These are phyloP conservation scores for Elsinoe fawcettii DNA, from an alignment of 2,329 filamentous ascomycete species.

Conservation along the genomic window DNA sequence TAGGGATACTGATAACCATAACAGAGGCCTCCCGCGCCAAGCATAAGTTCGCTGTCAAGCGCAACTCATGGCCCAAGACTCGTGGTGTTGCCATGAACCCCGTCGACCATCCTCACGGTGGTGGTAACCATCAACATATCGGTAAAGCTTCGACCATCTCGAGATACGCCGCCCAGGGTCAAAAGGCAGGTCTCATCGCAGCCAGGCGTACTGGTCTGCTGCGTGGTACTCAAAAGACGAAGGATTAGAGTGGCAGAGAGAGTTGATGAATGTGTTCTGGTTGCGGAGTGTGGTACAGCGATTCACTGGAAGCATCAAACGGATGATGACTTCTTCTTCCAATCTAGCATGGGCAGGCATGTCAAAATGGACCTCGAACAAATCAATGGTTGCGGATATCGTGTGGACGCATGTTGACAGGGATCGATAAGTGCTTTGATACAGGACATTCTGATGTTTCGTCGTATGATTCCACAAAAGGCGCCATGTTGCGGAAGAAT, in stretches of 20 bases:
- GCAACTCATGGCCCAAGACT: conserved; percentile 99
- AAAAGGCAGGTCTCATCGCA: conserved; percentile 99
- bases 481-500: too few species aligned
- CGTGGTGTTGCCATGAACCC: conserved; percentile 99
- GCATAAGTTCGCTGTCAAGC: conserved; percentile 99
- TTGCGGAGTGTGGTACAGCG: conserved; percentile 16
- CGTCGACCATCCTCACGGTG: conserved; percentile 76
- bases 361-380: conserved; percentile 13
- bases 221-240: conserved; percentile 99
- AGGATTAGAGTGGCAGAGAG: conserved; percentile 53
- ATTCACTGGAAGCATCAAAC: conserved; percentile 14
- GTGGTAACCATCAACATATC: conserved; percentile 99
- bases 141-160: conserved; percentile 99
- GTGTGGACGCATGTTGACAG: neutral
- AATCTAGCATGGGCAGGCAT: conserved; percentile 15
- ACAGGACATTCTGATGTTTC: neutral
- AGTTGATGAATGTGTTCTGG: conserved; percentile 27
- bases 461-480: neutral
- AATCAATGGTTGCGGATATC: neutral
- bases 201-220: conserved; percentile 99
- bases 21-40: conserved; percentile 95
- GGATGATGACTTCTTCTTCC: conserved; percentile 14
- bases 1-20: conserved; percentile 28
- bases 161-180: conserved; percentile 93
- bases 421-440: neutral